phyloP scores from a whole-genome alignment of 2,329 filamentous ascomycete species.

The Phaeosphaeriaceae sp. region DNA sequence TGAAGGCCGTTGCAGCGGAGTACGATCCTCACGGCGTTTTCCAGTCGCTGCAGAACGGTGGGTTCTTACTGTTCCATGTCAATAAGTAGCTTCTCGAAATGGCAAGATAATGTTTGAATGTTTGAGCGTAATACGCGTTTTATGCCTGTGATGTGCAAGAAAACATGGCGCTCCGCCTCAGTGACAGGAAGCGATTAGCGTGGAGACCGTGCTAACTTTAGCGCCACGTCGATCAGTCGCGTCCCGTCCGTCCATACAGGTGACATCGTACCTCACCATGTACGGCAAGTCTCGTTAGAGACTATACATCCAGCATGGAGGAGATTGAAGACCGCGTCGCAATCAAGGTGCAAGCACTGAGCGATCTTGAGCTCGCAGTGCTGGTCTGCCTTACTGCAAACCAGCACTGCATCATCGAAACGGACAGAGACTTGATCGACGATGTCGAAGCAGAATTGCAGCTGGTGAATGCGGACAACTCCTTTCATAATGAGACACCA shows the following conservation, averaged over 20 bases:
- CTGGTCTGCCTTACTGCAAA: conserved; percentile 80
- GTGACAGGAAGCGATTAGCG: not conserved
- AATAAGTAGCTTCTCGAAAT: too few relatives aligned
- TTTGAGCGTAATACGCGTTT: too few relatives aligned
- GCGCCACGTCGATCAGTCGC: not conserved
- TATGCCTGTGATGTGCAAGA: not conserved
- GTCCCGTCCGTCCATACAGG: too few relatives aligned
- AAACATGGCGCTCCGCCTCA: not conserved
- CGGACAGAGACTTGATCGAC: conserved; percentile 67
- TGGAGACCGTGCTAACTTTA: not conserved
- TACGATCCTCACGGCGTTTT: conserved; percentile 50
- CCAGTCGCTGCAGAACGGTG: conserved; percentile 33
- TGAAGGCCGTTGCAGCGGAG: conserved; percentile 37
- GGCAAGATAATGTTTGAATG: too few relatives aligned
- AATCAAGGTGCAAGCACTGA: conserved; percentile 76
- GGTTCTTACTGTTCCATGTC: conserved; percentile 10
- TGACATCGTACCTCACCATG: not conserved
- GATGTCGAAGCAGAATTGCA: conserved; percentile 76
- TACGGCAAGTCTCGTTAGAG: not conserved
- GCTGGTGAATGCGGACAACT: conserved; percentile 60
- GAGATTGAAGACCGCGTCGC: conserved; percentile 38
- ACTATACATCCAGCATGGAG: conserved; percentile 2
- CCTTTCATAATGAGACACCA: not conserved
- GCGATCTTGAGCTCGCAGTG: conserved; percentile 85
- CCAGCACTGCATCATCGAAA: conserved; percentile 89